Base-by-base conservation (phyloP, 2,329 filamentous ascomycete genomes). In the Tolypocladium inflatum region DNA sequence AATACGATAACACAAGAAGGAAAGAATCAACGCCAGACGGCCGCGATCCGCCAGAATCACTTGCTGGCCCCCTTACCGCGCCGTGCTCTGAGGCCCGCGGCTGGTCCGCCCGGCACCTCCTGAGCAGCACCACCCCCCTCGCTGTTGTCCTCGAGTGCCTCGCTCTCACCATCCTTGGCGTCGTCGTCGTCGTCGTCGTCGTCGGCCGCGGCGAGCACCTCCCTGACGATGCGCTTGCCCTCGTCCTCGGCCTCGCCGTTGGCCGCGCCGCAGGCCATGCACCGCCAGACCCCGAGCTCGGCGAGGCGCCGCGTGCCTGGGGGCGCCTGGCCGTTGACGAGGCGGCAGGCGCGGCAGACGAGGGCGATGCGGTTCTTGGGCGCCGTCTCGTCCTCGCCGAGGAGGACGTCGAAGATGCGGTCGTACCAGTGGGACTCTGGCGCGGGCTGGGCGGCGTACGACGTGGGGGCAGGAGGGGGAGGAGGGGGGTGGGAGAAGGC, bases 261-360 rank as follows among this genome's bases (percentile, higher is more conserved):
- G 75, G 82, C 81, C 2, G 84, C 79, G 11, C 87, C 86, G 68
- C 94, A 99, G n/a, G 84, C 84, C 70, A 90, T 88, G 72, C 94
- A 99, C 60, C 87, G 85, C 94, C 94, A 99, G 61, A 80, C 79
- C 2, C 93, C 94, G 1, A 99, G 68, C 55, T 97, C 92, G 43
- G 89, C 84, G 1, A 93, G 74, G 0, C 80, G 83, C 64, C 85
- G 88, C 0, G 89, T 87, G 1, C 94, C 94, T 0, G 94, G 93
- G 2, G 94, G 92, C 4, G 94, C 94, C 70, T 97, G 94, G 0
- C 95, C 94, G 69, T 99, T 99, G 54, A 99, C 92, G 1, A 97
- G 81, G 37, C 90, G 82, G 71, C 94, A 99, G 43, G 82, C 79
- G 38, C 78, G 73, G 74, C 94, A 99, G 57, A 99, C 90, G 62